Base-by-base conservation (phyloP, 2,329 filamentous ascomycete species). In the Penicillium polonicum region DNA sequence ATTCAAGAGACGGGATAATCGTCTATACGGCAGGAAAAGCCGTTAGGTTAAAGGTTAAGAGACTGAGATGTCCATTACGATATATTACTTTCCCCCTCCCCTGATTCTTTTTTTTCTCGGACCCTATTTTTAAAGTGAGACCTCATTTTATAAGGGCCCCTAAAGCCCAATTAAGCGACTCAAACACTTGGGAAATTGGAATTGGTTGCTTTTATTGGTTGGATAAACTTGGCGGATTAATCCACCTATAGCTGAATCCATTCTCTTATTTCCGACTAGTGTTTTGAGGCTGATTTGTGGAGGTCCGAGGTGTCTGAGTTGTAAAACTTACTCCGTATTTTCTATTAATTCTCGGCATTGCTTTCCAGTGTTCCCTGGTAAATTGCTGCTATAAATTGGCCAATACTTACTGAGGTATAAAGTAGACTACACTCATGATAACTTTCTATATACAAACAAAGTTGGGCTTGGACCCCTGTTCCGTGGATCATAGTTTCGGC, bases 61-160 rank as follows among this genome's bases (percentile, higher is more conserved):
- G 31, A 17, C 19, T 35, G 15, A 35, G 15, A 48, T 17, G 8
- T 25, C 5, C 45, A 48, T 48, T 3, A 10, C 15, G 29, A 35
- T 48, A 48, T n/a, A 48, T 35, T 23, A 3, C 13, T 33, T 17
- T 31, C 21, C 41, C 27, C 29, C 25, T 7, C 39, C 27, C 39
- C 39, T 52, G 41, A 36, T 7, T 13, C 13, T 33, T 2, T 19
- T 27, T 21, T 38, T 42, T 51, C 51, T 44, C 19, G 15, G 3
- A 3, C 25, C 10, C 39, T 53, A 53, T 53, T 53, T 49, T 43
- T 35, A 36, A 36, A 51, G 23, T 44, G 42, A 56, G 46, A 52
- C 53, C 44, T 46, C 42, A 27, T 51, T 10, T 51, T 23, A 21
- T 15, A 12, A 25, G 19, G 52, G 50, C 27, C 19, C 25, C 36